Conservation (phyloP, 2,329 filamentous ascomycete species). For the Beauveria scarabaeidicola region DNA sequence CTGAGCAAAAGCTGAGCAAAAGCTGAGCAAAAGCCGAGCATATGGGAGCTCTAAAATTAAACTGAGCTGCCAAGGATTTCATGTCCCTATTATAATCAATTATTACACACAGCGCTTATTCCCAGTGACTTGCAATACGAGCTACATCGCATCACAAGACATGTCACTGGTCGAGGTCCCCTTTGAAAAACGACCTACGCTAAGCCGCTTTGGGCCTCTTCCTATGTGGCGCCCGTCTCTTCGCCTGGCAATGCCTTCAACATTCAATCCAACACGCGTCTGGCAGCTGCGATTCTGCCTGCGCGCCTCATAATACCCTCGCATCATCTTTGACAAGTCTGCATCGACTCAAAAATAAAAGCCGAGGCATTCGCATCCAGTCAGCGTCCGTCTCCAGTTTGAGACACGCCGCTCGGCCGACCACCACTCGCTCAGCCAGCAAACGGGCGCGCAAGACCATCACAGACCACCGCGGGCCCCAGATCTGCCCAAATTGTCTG, state of each 20-base stretch:
- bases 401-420: not conserved
- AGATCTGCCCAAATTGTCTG: not conserved
- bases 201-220: not conserved
- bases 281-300: not conserved
- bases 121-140: not conserved
- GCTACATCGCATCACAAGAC: not conserved
- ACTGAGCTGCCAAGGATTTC: not conserved
- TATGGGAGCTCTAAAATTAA: no score
- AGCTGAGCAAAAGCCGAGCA: no score
- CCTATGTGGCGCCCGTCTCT: not conserved
- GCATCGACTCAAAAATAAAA: no score
- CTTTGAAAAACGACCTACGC: not conserved
- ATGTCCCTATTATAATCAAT: not conserved
- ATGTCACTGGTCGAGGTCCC: not conserved
- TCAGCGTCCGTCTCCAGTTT: not conserved
- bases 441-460: not conserved
- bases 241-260: constrained; percentile 1
- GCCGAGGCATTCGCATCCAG: not conserved
- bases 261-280: constrained; percentile 5
- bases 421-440: not conserved
- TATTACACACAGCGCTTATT: not conserved
- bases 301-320: not conserved
- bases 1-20: not conserved
- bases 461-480: not conserved
- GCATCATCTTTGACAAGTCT: not conserved